Base-by-base conservation (phyloP, 1,284 basidiomycete species). In the Ustilago esculenta region DNA sequence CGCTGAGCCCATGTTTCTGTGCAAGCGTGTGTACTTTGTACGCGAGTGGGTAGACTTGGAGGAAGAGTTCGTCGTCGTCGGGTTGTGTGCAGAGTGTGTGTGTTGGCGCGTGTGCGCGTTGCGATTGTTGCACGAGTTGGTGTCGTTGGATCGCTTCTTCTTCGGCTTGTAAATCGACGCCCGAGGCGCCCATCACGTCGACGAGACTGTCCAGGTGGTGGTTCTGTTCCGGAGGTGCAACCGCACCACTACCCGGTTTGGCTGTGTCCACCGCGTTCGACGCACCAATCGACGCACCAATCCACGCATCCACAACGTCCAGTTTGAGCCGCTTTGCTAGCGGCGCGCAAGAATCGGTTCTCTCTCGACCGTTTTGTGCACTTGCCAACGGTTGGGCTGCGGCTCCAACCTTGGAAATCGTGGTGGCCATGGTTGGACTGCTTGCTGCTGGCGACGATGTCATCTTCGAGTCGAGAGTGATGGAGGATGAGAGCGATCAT, bases 141-240 rank as follows among this genome's bases (percentile, higher is more conserved):
- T 64, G 63, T 18, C 52, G 60, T 36, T 79, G 77, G 36, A 77
- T 77, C 17, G 72, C 76, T 14, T 77, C 76, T 41, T 79, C 76
- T 41, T 79, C 78, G 1, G 78, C 78, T 50, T 69, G 68, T 30
- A 80, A 52, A 49, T 80, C 77, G 37, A 80, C 72, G 20, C 78
- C 78, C 2, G 77, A 72, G 14, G 64, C 61, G 6, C 76, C 74
- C 68, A 80, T 72, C 23, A 79, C 73, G 53, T 80, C 78, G 21
- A 75, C 70, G 4, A 80, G 49, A 32, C 72, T 70, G 46, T 80
- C 78, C 27, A 75, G 61, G 45, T 71, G 66, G 46, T 71, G 63
- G 15, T 50, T 69, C 14, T 69, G 66, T 15, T 64, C 66, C 2
- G 59, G 46, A n/a, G n/a, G n/a, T n/a, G n/a, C n/a, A n/a, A n/a